Conservation (phyloP, 1,284 basidiomycete genomes). For the Leucoagaricus sp. region DNA sequence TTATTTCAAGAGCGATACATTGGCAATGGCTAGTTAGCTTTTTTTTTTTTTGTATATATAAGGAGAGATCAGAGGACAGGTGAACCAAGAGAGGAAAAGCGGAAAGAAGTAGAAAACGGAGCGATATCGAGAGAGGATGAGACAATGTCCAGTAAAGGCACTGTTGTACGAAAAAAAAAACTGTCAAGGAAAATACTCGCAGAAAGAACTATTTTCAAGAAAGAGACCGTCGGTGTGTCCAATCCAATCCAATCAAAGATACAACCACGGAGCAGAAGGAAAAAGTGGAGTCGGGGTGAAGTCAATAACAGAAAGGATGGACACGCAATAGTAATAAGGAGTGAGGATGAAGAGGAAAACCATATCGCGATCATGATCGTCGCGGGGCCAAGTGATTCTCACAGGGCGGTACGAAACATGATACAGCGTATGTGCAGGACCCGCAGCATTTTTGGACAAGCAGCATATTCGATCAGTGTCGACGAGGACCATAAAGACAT, state of each 20-base stretch:
- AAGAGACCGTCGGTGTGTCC: background rate
- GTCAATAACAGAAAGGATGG: constrained; percentile 1
- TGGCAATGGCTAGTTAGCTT: too few species aligned
- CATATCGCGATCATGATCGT: constrained; percentile 60
- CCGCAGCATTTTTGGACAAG: constrained; percentile 38
- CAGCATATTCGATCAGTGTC: background rate
- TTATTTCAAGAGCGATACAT: too few species aligned
- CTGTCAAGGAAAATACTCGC: background rate
- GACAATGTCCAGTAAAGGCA: too few species aligned
- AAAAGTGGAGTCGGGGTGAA: constrained; percentile 16
- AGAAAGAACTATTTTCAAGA: background rate
- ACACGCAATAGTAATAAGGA: background rate
- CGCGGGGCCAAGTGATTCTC: constrained; percentile 50
- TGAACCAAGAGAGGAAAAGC: background rate
- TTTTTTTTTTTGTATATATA: too few species aligned
- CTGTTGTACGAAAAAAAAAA: background rate
- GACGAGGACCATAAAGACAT: background rate
- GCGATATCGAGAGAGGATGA: too few species aligned
- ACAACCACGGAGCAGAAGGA: constrained; percentile 4
- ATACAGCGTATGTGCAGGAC: constrained; percentile 56
- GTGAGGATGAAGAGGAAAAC: constrained; percentile 23
- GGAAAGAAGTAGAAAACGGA: background rate
- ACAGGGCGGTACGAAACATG: constrained; percentile 63
- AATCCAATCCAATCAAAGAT: constrained; percentile 9
- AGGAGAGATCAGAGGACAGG: background rate